Percentiles rank a stretch among this genome's conserved stretches.
Evolutionary conservation across 176 grass and related monocot genomes (phyloP).

Genomic region (Bolboschoenus planiculmis): DNA sequence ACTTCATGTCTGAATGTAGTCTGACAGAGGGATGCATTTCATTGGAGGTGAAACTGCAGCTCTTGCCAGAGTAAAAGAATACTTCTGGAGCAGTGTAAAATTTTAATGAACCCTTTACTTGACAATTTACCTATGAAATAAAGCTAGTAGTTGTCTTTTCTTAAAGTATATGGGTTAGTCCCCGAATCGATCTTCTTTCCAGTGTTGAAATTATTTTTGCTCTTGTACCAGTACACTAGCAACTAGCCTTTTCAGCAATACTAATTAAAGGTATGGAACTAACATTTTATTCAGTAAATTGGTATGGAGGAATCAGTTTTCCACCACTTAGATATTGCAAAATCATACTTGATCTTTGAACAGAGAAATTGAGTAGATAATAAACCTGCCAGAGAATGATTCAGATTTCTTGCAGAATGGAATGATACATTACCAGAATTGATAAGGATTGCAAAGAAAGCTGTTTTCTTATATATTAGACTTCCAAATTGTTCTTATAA

Average conservation of each 20-base stretch:
- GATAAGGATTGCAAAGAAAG: background rate
- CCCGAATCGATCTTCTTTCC: background rate
- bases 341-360: background rate
- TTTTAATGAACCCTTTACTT: background rate
- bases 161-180: background rate
- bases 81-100: constrained; percentile 74
- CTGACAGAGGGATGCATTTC: constrained; percentile 65
- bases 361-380: background rate
- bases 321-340: background rate
- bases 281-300: background rate
- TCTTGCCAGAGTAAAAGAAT: constrained; percentile 68
- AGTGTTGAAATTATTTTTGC: background rate
- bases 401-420: background rate
- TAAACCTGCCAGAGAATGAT: background rate
- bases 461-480: background rate
- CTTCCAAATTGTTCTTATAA: background rate
- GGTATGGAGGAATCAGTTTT: background rate
- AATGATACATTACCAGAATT: background rate
- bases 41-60: constrained; percentile 63
- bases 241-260: background rate
- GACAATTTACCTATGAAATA: background rate
- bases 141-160: background rate
- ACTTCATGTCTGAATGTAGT: constrained; percentile 25
- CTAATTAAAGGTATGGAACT: background rate
- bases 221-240: background rate